Base-by-base conservation (phyloP, 2,329 filamentous ascomycete species). In the Bipolaris victoriae region DNA sequence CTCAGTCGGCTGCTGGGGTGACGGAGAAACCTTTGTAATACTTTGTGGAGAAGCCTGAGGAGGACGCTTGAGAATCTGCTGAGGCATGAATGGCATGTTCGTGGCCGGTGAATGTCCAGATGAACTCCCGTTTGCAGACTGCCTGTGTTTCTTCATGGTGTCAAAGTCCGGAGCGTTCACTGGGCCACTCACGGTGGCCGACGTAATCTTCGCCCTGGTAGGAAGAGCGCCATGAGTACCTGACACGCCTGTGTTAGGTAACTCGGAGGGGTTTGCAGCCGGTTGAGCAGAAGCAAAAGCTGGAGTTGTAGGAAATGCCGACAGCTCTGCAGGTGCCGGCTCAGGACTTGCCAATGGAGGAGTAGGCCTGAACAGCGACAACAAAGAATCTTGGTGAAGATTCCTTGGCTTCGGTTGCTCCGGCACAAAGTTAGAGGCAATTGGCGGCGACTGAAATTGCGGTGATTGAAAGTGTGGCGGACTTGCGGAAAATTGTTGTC, bases 261-360 rank as follows among this genome's bases (percentile, higher is more conserved):
- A 24, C 33, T 61, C 61, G 7, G 63, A 54, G 36, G 66, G 58
- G 16, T 60, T 51, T 1, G 65, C 60, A 26, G 56, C 59, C 43
- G 68, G 68, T 15, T 66, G 66, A 13, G 65, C 62, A 18, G 65
- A 64, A 2, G 58, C 41, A 40, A 69, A 60, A 5, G 73, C 72
- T 13, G 78, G 76, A 3, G 75, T 77, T 1, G 70, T 73, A n/a
- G 79, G 75, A 16, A 78, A 76, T 16, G 77, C 80, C 36, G 80
- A 77, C 16, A 83, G 64, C 61, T 83, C 81, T 7, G 72, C 80
- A 35, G 78, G 80, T n/a, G 64, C 74, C 10, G 58, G 79, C n/a
- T 66, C 74, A 10, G 62, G 61, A 43, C 60, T 62, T 43, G 69
- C 67, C n/a, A 62, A 59, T 13, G 61, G 62, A 1, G 72, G 69